Evolutionary conservation across 2,329 filamentous ascomycete genomes (phyloP), one percentile per base, ranked within the genome.

Genomic region (Pseudogymnoascus sp.): DNA sequence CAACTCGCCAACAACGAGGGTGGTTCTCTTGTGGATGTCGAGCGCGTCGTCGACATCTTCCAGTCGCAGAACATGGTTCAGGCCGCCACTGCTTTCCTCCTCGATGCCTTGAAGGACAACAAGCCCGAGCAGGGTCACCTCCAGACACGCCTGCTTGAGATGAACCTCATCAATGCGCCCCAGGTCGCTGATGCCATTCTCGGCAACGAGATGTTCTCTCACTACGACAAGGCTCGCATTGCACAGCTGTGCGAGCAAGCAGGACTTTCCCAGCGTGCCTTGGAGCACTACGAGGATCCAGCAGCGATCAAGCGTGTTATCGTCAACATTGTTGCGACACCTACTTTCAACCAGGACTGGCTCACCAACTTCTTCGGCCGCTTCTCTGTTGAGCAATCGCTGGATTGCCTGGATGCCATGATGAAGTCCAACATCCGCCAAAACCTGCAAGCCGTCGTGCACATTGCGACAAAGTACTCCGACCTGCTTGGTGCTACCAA

Each of bases 101-200:
- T 99, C 25, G 94, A 99, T 75, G 93, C 92, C 2, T 82, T 99
- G 35, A 94, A 96, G 75, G 91, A 94, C 68, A 97, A 99, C 78
- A 88, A 87, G 69, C 91, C 91, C 0, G 94, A 99, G 74, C 92
- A 99, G 72, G 93, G 87, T 38, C 87, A 93, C 67, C 81, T 99
- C 38, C 94, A 99, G 76, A 99, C 95, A 20, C 88, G 94, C 63
- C 82, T 99, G 2, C 79, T 99, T 61, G 95, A 99, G 80, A 97
- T 99, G 92, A 99, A 99, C 75, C 77, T 99, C 65, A 82, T 96
- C 75, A 95, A 96, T 68, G 95, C 94, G 1, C 94, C 94, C 58
- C 94, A 97, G 75, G 95, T 99, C 60, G 94, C 95, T 3, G 95
- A 99, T 74, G 94, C 94, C 35, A 99, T 99, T 67, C 84, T 99